phyloP scores from a whole-genome alignment of 495 filamentous ascomycete genomes.

The Penicillium steckii region DNA sequence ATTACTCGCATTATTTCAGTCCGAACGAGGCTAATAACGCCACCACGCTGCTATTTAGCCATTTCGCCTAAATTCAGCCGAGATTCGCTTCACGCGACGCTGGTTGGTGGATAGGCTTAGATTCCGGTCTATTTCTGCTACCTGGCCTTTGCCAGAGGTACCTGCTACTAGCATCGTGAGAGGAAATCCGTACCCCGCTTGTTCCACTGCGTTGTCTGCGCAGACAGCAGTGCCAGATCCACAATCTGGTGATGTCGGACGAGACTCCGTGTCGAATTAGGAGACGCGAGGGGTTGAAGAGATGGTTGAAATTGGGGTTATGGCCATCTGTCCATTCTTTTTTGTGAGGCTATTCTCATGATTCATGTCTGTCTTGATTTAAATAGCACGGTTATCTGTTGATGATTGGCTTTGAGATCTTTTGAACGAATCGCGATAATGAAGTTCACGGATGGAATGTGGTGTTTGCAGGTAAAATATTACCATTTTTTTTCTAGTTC shows the following conservation, averaged over 20 bases:
- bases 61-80: constrained; percentile 14
- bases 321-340: background rate
- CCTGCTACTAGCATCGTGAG: background rate
- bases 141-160: background rate
- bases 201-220: background rate
- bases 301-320: background rate
- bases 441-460: constrained; percentile 50
- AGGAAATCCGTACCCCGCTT: constrained; percentile 9
- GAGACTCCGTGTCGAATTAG: constrained; percentile 23
- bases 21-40: background rate
- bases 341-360: no score
- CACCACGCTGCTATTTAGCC: constrained; percentile 9
- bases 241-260: constrained; percentile 20
- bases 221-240: constrained; percentile 1
- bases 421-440: constrained; percentile 32
- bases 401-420: no score
- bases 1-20: no score
- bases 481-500: no score
- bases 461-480: constrained; percentile 40
- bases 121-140: background rate
- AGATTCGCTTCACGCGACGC: background rate
- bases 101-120: constrained; percentile 14
- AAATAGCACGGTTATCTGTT: no score
- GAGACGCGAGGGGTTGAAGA: background rate
- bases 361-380: no score